Evolutionary conservation across 1,139 yeast genomes (phyloP), one percentile per base, ranked within the genome.

Genomic region (Kazachstania sp.): DNA sequence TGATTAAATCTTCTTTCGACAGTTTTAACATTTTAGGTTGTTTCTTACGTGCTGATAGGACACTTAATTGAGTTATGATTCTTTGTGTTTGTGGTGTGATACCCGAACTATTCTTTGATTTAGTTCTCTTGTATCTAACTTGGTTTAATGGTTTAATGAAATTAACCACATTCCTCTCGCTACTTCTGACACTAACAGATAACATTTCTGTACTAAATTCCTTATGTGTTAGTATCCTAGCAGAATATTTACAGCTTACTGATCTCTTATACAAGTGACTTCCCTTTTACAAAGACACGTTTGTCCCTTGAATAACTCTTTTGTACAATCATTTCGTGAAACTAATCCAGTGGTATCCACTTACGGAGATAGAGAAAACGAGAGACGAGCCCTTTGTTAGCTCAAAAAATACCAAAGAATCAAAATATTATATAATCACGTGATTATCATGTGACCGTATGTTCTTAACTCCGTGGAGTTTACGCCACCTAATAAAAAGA

Each of bases 1-100:
- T 86, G 54, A 90, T 73, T 51, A 83, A 73, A 63, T 92, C 98
- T 65, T 90, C 97, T 35, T 78, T 72, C 51, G 86, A 77, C 39
- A 88, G 72, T 58, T 81, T 85, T 53, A 92, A 69, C 58, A 86
- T 71, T 58, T 81, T 79, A 42, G 98, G 97, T 65, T 84, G 92
- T 68, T 87, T 88, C 70, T 87, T 80, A 51, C 86, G 77, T 16
- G 95, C 96, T 26, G 94, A 81, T 59, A 87, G 69, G 26, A 90
- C 95, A 39, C 95, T 83, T 53, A 88, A 74, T 69, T 90, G 94
- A 49, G 83, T 78, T 47, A 82, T 79, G 45, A 81, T 75, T 59
- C 75, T 75, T 59, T 82, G 86, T 8, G 86, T 81, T 32, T 78
- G 74, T 2, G 86, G 76, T 26, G 78, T 73, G 43, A 78, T 64